Evolutionary conservation across 805 yeast species (phyloP).

Genomic region (Nakazawaea holstii): DNA sequence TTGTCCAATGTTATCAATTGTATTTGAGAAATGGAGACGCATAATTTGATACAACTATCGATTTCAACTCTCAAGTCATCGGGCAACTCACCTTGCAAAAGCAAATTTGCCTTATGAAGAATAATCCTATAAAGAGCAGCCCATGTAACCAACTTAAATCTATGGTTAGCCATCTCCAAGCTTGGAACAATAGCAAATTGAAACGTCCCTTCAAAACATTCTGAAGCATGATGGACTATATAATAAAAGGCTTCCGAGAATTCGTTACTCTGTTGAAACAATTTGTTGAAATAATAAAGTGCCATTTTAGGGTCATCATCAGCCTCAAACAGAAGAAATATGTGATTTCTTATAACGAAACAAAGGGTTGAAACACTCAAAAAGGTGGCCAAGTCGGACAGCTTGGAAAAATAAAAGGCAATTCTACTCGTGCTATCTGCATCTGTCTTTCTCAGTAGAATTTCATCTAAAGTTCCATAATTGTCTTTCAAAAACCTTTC

Average conservation of each 20-base stretch:
- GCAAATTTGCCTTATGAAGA: constrained; percentile 20
- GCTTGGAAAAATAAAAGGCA: background rate
- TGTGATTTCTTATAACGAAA: constrained; percentile 34
- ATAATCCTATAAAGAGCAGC: constrained; percentile 16
- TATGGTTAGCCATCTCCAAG: background rate
- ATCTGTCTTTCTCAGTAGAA: background rate
- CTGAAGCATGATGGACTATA: background rate
- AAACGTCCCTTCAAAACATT: background rate
- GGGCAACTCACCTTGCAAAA: background rate
- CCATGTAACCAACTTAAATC: constrained; percentile 5
- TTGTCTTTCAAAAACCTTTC: background rate
- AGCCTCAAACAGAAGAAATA: constrained; percentile 33
- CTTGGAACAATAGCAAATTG: background rate
- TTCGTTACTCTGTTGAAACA: background rate
- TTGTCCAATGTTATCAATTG: background rate
- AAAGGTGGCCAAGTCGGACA: background rate
- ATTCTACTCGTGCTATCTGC: background rate
- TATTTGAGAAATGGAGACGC: constrained; percentile 26
- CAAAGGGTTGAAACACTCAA: constrained; percentile 5
- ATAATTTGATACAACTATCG: constrained; percentile 12
- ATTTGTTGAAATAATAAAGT: constrained; percentile 19
- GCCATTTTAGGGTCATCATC: constrained; percentile 27
- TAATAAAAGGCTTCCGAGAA: background rate
- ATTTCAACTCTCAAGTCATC: background rate
- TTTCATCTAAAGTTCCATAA: background rate